Evolutionary conservation across 139 green algal genomes (phyloP), one percentile per base, ranked within the genome.

Genomic region (Trebouxia sp.): DNA sequence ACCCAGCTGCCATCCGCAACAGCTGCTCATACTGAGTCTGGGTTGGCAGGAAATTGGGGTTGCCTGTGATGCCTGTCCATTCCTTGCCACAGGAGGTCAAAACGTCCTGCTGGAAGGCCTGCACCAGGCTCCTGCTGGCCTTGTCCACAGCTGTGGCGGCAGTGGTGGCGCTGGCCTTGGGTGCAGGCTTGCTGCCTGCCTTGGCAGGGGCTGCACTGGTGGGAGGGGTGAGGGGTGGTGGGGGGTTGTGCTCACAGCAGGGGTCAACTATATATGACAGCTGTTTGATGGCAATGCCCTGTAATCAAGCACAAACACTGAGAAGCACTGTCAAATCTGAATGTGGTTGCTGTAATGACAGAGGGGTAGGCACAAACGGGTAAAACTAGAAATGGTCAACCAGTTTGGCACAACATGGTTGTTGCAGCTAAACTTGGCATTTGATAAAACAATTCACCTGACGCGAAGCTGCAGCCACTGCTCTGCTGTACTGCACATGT

Each of bases 201-300:
- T 55, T 76, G 26, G 66, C 17, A 53, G 66, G 32, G 35, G 32
- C 38, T 17, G 6, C 24, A 6, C 20, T 14, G 22, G 8, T 12
- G 26, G 66, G 6, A 10, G 66, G 22, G 17, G 10, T 51, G 10
- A 22, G 39, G 26, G 37, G 5, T 15, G 45, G 45, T 24, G 24
- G 5, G 6, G 72, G 72, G 7, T 1, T 39, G 28, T 79, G 72
- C 72, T 79, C 72, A 11, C 30, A 6, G 43, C 72, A 51, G 43
- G 72, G 43, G 45, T 79, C 72, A 0, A 79, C 45, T 30, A 79
- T 79, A 45, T 79, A 79, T n/a, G 72, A 35, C 10, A 79, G 41
- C 38, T 76, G 39, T 10, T 51, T 79, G 72, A 62, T 79, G 45
- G 72, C 28, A 42, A 58, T 65, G n/a, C 72, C n/a, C 42, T 56